These are phyloP conservation scores for Myxozyma neotropica DNA, from an alignment of 805 yeast species.

Conservation along the genomic window DNA sequence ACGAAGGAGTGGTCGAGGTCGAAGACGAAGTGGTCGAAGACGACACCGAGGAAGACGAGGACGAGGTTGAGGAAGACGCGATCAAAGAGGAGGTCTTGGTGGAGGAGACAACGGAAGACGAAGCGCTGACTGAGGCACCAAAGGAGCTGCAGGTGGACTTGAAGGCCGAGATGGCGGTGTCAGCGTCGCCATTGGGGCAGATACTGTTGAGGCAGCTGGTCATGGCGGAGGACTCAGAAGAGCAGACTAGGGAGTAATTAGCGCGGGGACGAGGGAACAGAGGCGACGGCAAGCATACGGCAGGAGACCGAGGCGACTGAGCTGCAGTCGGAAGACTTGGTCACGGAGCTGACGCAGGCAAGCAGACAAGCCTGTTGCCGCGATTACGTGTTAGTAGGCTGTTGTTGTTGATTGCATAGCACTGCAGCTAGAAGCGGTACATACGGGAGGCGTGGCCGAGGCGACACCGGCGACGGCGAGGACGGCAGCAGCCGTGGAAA, in stretches of 20 bases:
- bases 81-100: constrained; percentile 19
- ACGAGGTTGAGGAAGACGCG: constrained; percentile 16
- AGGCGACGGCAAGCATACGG: constrained; percentile 34
- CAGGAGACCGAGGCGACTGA: constrained; percentile 67
- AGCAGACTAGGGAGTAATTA: constrained; percentile 62
- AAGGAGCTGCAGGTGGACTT: constrained; percentile 37
- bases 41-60: constrained; percentile 30
- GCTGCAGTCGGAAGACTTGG: constrained; percentile 56
- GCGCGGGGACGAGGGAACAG: no score
- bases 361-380: constrained; percentile 73
- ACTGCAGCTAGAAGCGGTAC: constrained; percentile 12
- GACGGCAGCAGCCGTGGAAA: constrained; percentile 47
- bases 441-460: constrained; percentile 72
- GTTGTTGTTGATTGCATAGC: no score
- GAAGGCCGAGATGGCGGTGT: constrained; percentile 63
- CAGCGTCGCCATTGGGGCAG: constrained; percentile 68
- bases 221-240: constrained; percentile 55
- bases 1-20: constrained; percentile 25
- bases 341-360: constrained; percentile 81
- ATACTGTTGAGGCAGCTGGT: constrained; percentile 62
- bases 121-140: constrained; percentile 17
- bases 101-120: constrained; percentile 31
- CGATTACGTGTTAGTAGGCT: no score
- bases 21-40: constrained; percentile 36
- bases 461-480: constrained; percentile 25